Percentiles rank a stretch among this genome's conserved stretches.
Evolutionary conservation across 192 early-diverging fungal genomes (phyloP).

Genomic region (Coemansia reversa): DNA sequence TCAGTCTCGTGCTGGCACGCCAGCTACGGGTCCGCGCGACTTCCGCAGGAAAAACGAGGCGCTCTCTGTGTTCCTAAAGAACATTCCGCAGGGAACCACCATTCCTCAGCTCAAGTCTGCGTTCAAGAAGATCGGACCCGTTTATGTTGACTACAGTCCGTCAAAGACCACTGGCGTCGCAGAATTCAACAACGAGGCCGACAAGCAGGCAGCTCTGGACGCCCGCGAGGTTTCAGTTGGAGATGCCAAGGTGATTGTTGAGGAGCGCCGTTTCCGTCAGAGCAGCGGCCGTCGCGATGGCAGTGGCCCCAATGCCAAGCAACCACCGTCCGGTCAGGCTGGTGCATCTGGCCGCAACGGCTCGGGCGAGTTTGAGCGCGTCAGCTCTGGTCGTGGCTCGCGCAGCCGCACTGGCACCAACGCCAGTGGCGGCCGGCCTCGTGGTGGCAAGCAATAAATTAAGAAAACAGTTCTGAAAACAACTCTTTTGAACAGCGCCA

Average conservation of each 20-base stretch:
- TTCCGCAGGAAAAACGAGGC: slow-evolving; percentile 47
- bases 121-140: slow-evolving; percentile 59
- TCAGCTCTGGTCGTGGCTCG: slow-evolving; percentile 40
- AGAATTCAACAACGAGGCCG: slow-evolving; percentile 64
- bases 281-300: slow-evolving; percentile 35
- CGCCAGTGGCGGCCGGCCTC: slow-evolving; percentile 11
- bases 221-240: slow-evolving; percentile 22
- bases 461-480: neutral
- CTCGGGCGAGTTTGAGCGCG: slow-evolving; percentile 51
- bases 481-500: neutral
- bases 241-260: slow-evolving; percentile 21
- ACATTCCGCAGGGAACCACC: slow-evolving; percentile 56
- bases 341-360: slow-evolving; percentile 19
- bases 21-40: slow-evolving; percentile 43
- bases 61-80: slow-evolving; percentile 65
- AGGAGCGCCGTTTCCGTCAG: slow-evolving; percentile 47
- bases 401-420: slow-evolving; percentile 38
- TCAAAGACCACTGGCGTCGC: slow-evolving; percentile 66
- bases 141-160: slow-evolving; percentile 61
- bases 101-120: slow-evolving; percentile 55
- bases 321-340: slow-evolving; percentile 6
- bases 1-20: slow-evolving; percentile 37
- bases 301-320: slow-evolving; percentile 22
- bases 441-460: slow-evolving; percentile 36
- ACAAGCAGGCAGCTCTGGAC: slow-evolving; percentile 61